Conservation (phyloP, 2,329 filamentous ascomycete species). For the Penicillium sp. region DNA sequence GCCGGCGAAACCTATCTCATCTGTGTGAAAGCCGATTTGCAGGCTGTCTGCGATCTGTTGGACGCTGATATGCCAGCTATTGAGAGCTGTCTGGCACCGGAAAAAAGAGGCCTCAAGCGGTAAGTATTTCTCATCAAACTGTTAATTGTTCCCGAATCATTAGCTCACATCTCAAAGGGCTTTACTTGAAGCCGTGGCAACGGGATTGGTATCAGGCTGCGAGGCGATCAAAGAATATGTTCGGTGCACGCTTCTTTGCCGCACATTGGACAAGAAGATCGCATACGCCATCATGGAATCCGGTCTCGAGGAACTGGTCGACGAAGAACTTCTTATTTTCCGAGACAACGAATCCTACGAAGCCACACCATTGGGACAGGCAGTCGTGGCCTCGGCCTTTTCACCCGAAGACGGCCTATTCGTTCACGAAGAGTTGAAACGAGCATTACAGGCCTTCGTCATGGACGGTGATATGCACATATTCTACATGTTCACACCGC, state of each 20-base stretch:
- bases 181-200: constrained; percentile 67
- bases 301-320: constrained; percentile 58
- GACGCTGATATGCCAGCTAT: constrained; percentile 69
- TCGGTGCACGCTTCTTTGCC: constrained; percentile 63
- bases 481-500: constrained; percentile 72
- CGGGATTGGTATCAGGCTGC: constrained; percentile 63
- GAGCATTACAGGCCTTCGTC: constrained; percentile 68
- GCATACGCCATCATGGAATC: constrained; percentile 56
- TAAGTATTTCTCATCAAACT: constrained; percentile 25
- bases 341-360: constrained; percentile 54
- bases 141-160: neutral
- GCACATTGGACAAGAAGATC: constrained; percentile 51
- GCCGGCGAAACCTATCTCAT: constrained; percentile 75
- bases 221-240: constrained; percentile 68
- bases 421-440: constrained; percentile 65
- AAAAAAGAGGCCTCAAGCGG: constrained; percentile 67
- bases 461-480: constrained; percentile 80
- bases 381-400: constrained; percentile 69
- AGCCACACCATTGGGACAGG: constrained; percentile 65
- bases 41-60: constrained; percentile 67
- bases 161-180: constrained; percentile 49
- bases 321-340: constrained; percentile 54
- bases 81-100: constrained; percentile 64
- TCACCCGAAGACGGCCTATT: constrained; percentile 74
- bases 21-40: constrained; percentile 65